Base-by-base conservation (phyloP, 2,329 filamentous ascomycete genomes). In the Fusarium albidum region DNA sequence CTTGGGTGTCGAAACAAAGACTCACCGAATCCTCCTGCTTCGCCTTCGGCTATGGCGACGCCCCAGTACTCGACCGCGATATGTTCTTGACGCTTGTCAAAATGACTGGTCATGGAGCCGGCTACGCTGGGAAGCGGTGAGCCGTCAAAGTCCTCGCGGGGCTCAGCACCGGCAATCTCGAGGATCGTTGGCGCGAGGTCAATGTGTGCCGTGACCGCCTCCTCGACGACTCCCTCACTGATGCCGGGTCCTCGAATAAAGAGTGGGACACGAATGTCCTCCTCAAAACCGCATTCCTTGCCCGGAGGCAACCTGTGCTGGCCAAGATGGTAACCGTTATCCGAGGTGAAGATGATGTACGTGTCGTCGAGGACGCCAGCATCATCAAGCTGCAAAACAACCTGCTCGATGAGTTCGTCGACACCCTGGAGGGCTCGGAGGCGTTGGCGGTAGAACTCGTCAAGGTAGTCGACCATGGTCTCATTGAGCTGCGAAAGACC, bases 131-230 rank as follows among this genome's bases (percentile, higher is more conserved):
- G 75, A 33, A 86, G 83, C 0, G 82, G 75, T 2, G 76, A 72
- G 0, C 84, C 85, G 47, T 88, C 85, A 63, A 87, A 84, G 38
- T 85, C 80, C 0, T 72, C 61, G 1, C 78, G 73, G 3, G 76
- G 61, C 1, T 74, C 68, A 2, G 73, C 71, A 1, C 78, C 75
- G 0, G 73, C 77, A 1, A 73, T 53, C 15, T 76, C 69, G 29
- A 88, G 74, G 9, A 88, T 68, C 0, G 86, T 89, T 0, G 86
- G 85, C 1, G 82, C 84, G 2, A 89, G 70, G 60, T 89, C 86
- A 4, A 85, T 81, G 61, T 89, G 87, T 0, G 84, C 82, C 0
- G 83, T 87, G 3, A 83, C 77, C 3, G 75, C 72, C 9, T 78
- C 70, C 14, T 76, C 74, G 1, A 68, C 68, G 5, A 65, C 49